Base-by-base conservation (phyloP, 176 grass and related monocot species). In the Cenchrus fungigraminus region DNA sequence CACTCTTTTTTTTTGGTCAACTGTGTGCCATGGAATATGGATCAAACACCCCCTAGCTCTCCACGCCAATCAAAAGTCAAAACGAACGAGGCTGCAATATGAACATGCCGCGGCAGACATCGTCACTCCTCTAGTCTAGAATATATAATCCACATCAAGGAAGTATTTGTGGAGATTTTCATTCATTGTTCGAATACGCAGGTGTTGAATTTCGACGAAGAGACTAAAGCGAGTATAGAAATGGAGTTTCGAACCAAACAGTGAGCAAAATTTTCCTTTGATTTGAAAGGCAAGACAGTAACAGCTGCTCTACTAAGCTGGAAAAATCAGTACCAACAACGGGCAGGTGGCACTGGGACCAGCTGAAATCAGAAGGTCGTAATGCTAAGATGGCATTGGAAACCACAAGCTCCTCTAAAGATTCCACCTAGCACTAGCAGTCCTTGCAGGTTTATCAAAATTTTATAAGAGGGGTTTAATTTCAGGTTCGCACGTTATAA, bases 11-110 rank as follows among this genome's bases (percentile, higher is more conserved):
- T 75, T 74, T 59, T 77, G 25, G 12, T n/a, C 74, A 58, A 56
- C 9, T 44, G 32, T n/a, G 15, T 43, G 17, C 31, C 74, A 58
- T 6, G 37, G 37, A 42, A 16, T 40, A 40, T 40, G 37, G 37
- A 40, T 76, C 52, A 42, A 76, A 34, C 31, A 11, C 25, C 22
- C 25, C 9, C 6, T 74, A 32, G 31, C 52, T 76, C 15, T 10
- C 15, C 53, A 76, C 7, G 22, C 17, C 53, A 56, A 76, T 13
- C 53, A 76, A 44, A 59, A 77, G 53, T 77, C 74, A 59, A 22
- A 59, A 43, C 13, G 19, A 28, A 6, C 19, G 4, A 49, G 31
- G 12, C 44, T 43, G 53, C 74, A 42, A 37, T 76, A 57, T 58
- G 54, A 59, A 59, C 74, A 43, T 58, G 32, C 53, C 31, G 17